Base-by-base conservation (phyloP, 1,284 basidiomycete genomes). In the Pseudozyma sp. region DNA sequence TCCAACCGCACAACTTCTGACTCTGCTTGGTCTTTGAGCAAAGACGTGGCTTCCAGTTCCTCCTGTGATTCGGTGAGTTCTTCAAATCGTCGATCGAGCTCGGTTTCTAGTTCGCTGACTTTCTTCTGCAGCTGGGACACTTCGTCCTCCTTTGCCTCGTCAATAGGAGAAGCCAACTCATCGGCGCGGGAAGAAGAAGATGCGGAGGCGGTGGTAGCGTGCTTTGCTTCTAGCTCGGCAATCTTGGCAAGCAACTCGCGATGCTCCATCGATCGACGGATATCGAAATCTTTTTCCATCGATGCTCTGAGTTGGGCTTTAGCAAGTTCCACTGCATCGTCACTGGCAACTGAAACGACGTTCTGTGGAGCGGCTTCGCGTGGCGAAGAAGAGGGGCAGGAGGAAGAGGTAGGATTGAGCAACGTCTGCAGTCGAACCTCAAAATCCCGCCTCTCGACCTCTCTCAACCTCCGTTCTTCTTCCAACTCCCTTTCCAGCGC, bases 231-330 rank as follows among this genome's bases (percentile, higher is more conserved):
- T 12, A 70, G 34, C 21, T 57, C 39, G 1, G 53, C 38, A 11
- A 72, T 31, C 14, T 49, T 36, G 0, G 31, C 18, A 18, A 34
- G 44, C 4, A 72, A 49, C 2, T 59, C 47, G 13, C 59, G 55
- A 21, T 66, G 56, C 52, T 74, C 66, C 36, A 75, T 63, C 1
- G 48, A 21, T 1, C 43, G 52, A 8, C 73, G 64, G 38, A 76
- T 31, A 3, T 55, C 64, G 51, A 71, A 76, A 44, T 76, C 72
- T 25, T 70, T 75, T 19, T 75, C 67, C 25, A 66, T 13, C 1
- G 67, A 64, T 34, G 35, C 8, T 0, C 73, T 50, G 8, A 67
- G 18, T 18, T 68, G 63, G 40, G 59, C 51, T n/a, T 58, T 70
- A 9, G 57, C 60, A 39, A 51, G 39, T 34, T 70, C 60, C 19